Conservation (phyloP, 1,139 yeast genomes). For the Pneumocystis carinii region DNA sequence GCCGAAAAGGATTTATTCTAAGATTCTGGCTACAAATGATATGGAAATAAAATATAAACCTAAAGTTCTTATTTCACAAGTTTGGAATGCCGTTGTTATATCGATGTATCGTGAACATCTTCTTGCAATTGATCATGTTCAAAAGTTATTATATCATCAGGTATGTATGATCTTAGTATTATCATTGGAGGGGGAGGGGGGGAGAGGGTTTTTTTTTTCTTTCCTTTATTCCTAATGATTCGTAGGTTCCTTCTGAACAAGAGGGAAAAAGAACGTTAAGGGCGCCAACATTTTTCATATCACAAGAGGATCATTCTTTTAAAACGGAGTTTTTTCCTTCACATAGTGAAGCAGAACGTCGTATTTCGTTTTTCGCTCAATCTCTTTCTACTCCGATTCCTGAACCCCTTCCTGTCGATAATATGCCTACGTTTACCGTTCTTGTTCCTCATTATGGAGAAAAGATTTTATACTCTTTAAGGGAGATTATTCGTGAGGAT, state of each 20-base stretch:
- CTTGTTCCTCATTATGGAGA: conserved; percentile 96
- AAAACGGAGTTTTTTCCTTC: conserved; percentile 93
- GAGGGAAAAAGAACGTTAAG: conserved; percentile 97
- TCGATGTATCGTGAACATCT: conserved; percentile 98
- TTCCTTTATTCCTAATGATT: conserved; percentile 25
- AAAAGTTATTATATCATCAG: conserved; percentile 78
- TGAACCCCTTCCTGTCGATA: conserved; percentile 95
- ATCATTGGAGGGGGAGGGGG: too few relatives aligned
- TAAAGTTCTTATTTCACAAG: conserved; percentile 91
- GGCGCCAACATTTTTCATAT: conserved; percentile 96
- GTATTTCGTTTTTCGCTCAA: conserved; percentile 97
- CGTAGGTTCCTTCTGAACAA: conserved; percentile 86
- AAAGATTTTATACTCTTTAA: conserved; percentile 82
- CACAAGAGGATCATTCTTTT: conserved; percentile 91
- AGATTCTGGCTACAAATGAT: conserved; percentile 92
- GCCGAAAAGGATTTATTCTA: conserved; percentile 96
- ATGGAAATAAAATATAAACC: conserved; percentile 99
- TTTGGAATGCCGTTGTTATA: conserved; percentile 96
- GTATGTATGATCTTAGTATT: conserved; percentile 21
- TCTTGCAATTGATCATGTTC: conserved; percentile 95
- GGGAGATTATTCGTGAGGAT: conserved; percentile 97
- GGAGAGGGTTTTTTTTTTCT: too few relatives aligned
- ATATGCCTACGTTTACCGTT: conserved; percentile 98
- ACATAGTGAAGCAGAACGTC: conserved; percentile 96
- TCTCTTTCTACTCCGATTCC: conserved; percentile 96